These are phyloP conservation scores for Mucor saturninus DNA, from an alignment of 371 early-diverging fungal genomes.

Conservation along the genomic window DNA sequence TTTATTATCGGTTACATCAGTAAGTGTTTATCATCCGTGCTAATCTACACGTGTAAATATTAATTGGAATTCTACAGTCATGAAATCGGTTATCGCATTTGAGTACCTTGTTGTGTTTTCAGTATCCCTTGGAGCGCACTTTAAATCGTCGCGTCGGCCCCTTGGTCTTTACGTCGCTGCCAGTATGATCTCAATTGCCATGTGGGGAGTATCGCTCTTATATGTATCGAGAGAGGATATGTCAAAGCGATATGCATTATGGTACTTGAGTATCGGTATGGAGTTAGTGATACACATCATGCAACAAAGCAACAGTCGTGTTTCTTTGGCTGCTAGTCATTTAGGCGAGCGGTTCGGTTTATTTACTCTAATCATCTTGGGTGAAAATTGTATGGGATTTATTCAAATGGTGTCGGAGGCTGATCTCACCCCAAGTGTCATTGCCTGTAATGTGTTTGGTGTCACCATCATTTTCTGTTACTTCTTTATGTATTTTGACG, in stretches of 20 bases:
- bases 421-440: slow-evolving; percentile 31
- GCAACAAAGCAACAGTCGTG: slow-evolving; percentile 51
- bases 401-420: slow-evolving; percentile 49
- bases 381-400: slow-evolving; percentile 59
- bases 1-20: slow-evolving; percentile 57
- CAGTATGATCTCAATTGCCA: slow-evolving; percentile 47
- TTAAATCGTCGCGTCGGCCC: slow-evolving; percentile 34
- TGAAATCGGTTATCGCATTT: slow-evolving; percentile 47
- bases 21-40: slow-evolving; percentile 13
- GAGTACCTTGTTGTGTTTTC: slow-evolving; percentile 42
- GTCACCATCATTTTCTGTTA: slow-evolving; percentile 53
- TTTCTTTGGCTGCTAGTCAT: slow-evolving; percentile 63
- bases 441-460: slow-evolving; percentile 52
- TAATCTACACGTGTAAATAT: background rate
- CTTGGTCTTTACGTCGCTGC: slow-evolving; percentile 41
- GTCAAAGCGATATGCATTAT: slow-evolving; percentile 46
- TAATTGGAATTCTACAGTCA: slow-evolving; percentile 25
- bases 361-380: slow-evolving; percentile 61
- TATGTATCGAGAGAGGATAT: slow-evolving; percentile 20
- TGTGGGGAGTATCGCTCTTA: slow-evolving; percentile 55
- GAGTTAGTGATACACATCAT: slow-evolving; percentile 50
- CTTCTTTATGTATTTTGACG: slow-evolving; percentile 62
- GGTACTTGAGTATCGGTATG: slow-evolving; percentile 55
- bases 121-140: slow-evolving; percentile 22
- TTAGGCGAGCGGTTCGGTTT: slow-evolving; percentile 61